Base-by-base conservation (phyloP, 2,329 filamentous ascomycete genomes). In the Nemania abortiva region DNA sequence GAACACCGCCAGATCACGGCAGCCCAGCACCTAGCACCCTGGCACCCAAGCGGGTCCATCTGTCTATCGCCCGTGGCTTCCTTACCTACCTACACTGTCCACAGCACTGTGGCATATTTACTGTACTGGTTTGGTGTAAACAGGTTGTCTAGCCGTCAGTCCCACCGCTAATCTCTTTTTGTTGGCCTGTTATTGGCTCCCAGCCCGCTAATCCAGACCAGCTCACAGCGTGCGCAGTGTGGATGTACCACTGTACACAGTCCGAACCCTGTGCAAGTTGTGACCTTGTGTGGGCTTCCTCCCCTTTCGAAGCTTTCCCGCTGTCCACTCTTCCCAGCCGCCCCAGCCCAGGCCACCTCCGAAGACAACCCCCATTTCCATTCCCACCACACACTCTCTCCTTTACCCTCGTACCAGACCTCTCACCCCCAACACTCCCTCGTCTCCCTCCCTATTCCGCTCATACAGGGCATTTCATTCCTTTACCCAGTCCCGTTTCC, bases 401-500 rank as follows among this genome's bases (percentile, higher is more conserved):
- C 56, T 65, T 70, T 68, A 65, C 68, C 65, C 65, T 70, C 68
- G 55, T 47, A 65, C 59, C 57, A 60, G 50, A 45, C 29, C 65
- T 65, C 57, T 63, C 50, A 62, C 66, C 63, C 62, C 62, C 31
- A 47, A 66, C 66, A 55, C 63, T 71, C 69, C 63, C 69, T 71
- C 69, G 59, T 60, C 49, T 63, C 53, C 69, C 66, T 69, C 63
- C 66, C 66, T 71, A 65, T 67, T 69, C 69, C 49, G 60, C 69
- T 71, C 66, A 60, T 57, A 65, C 66, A 65, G 69, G 66, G 69
- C 66, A 69, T 56, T 71, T 63, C 66, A 53, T 65, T 70, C 66
- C 39, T 71, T 71, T 63, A 27, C 24, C 54, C 50, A 62, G 50
- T 62, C 57, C 53, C 22, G 63, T 56, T 59, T 24, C 49, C 57